These are phyloP conservation scores for Debaryomyces prosopidis DNA, from an alignment of 805 yeast genomes.

Conservation along the genomic window DNA sequence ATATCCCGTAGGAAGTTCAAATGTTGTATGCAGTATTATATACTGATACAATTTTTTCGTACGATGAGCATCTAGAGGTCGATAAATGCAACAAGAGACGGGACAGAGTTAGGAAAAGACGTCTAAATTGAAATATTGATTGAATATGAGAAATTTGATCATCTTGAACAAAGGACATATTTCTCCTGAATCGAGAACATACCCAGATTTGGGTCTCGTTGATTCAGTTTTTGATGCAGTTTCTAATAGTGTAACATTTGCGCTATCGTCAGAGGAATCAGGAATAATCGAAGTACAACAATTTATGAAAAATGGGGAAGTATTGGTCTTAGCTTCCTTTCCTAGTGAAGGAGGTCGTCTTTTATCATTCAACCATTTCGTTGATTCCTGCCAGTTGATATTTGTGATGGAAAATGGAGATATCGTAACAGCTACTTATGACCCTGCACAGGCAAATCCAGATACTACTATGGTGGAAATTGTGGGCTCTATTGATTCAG, in stretches of 20 bases:
- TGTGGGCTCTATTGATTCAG: slow-evolving; percentile 81
- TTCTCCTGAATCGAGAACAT: slow-evolving; percentile 52
- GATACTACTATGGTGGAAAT: slow-evolving; percentile 65
- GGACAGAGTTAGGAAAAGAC: not conserved
- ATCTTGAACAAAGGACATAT: slow-evolving; percentile 57
- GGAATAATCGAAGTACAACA: slow-evolving; percentile 75
- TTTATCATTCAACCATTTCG: slow-evolving; percentile 64
- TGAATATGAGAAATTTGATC: slow-evolving; percentile 48
- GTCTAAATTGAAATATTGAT: not conserved
- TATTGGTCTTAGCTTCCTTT: slow-evolving; percentile 59
- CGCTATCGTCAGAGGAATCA: slow-evolving; percentile 53
- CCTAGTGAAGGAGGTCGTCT: slow-evolving; percentile 43
- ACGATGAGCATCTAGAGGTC: not conserved
- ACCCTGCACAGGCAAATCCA: slow-evolving; percentile 43
- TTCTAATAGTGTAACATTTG: slow-evolving; percentile 70
- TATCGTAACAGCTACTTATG: slow-evolving; percentile 65
- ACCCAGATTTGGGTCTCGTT: slow-evolving; percentile 61
- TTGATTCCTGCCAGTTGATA: slow-evolving; percentile 64
- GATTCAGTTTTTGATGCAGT: slow-evolving; percentile 69
- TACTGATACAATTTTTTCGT: not conserved
- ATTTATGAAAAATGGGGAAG: slow-evolving; percentile 63
- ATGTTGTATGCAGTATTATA: not conserved
- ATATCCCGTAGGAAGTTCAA: too few relatives aligned
- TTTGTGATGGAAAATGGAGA: slow-evolving; percentile 78
- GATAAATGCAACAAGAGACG: too few relatives aligned